phyloP scores from a whole-genome alignment of 208 protist species.

The Dictyostelium gargantuum region DNA sequence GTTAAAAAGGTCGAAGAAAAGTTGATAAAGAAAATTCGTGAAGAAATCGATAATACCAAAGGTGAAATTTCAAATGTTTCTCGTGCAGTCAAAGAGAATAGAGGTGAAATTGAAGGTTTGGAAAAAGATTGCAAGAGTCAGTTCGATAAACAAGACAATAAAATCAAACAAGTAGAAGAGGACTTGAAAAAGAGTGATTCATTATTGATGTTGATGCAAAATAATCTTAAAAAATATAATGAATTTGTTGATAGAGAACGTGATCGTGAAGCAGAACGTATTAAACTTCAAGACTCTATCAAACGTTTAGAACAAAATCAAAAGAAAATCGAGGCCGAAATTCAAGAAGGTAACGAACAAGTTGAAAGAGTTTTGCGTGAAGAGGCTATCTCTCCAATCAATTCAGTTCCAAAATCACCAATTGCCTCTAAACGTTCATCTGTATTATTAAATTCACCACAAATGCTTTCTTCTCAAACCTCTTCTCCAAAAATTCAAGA shows the following conservation, averaged over 20 bases:
- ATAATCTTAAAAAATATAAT: slow-evolving; percentile 52
- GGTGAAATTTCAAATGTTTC: not conserved
- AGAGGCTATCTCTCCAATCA: not conserved
- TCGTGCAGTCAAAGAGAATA: not conserved
- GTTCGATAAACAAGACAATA: slow-evolving; percentile 12
- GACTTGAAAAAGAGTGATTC: slow-evolving; percentile 49
- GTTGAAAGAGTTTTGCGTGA: slow-evolving; percentile 13
- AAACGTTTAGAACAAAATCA: slow-evolving; percentile 23
- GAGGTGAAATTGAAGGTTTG: not conserved
- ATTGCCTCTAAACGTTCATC: slow-evolving; percentile 8
- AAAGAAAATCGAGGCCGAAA: slow-evolving; percentile 52
- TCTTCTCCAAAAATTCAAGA: not conserved
- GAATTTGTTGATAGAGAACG: slow-evolving; percentile 35
- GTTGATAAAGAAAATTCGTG: not conserved
- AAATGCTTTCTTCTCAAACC: not conserved
- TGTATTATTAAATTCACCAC: not conserved
- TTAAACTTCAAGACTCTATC: not conserved
- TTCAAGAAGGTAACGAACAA: slow-evolving; percentile 52
- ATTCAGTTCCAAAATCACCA: slow-evolving; percentile 16
- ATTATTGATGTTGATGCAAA: slow-evolving; percentile 27
- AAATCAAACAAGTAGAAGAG: slow-evolving; percentile 46
- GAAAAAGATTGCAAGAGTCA: slow-evolving; percentile 21
- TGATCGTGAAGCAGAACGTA: slow-evolving; percentile 6
- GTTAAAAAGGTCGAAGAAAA: slow-evolving; percentile 47
- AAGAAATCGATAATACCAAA: not conserved